Evolutionary conservation across 371 early-diverging fungal genomes (phyloP), one percentile per base, ranked within the genome.

Genomic region (Nematocida ironsii): DNA sequence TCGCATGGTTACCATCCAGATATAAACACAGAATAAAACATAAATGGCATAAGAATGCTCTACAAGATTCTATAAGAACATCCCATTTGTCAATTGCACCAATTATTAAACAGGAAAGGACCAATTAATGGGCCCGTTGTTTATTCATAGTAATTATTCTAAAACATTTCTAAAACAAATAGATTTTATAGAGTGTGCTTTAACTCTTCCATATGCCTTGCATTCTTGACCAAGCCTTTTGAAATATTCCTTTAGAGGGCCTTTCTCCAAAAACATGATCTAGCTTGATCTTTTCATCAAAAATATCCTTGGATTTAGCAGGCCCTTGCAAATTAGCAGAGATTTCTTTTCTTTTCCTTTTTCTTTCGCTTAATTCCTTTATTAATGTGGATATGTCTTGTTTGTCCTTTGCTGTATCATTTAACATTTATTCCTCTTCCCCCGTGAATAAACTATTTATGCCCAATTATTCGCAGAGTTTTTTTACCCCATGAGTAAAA

Each of bases 401-500:
- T 58, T 72, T 76, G 9, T 33, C 42, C 23, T 70, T 66, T 45
- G 16, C 13, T 47, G 52, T 44, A 11, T 60, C 70, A n/a, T 66
- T 5, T 55, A 45, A 48, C 71, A 71, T 76, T 33, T 23, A 45
- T 48, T 48, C 13, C 20, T 55, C 23, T 47, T 52, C 25, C 54
- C 52, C 48, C 27, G 25, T 13, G 57, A 62, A 44, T n/a, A 39
- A 16, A 71, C 18, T 16, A 18, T 45, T 66, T 45, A 16, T 40
- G 25, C 9, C 66, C 66, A 66, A 66, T 66, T 42, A 66, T 45
- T 66, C 45, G 18, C 13, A n/a, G 33, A 33, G 13, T 48, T 68
- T 68, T 68, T 68, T 73, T 73, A 57, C 18, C 60, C 60, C 60
- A 78, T 78, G 80, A 71, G 23, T 70, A 78, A 56, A 61, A 33